Percentiles rank a stretch among this genome's conserved stretches.
These are phyloP conservation scores for Aureobasidium sp. DNA, from an alignment of 2,329 filamentous ascomycete species.

Conservation along the genomic window DNA sequence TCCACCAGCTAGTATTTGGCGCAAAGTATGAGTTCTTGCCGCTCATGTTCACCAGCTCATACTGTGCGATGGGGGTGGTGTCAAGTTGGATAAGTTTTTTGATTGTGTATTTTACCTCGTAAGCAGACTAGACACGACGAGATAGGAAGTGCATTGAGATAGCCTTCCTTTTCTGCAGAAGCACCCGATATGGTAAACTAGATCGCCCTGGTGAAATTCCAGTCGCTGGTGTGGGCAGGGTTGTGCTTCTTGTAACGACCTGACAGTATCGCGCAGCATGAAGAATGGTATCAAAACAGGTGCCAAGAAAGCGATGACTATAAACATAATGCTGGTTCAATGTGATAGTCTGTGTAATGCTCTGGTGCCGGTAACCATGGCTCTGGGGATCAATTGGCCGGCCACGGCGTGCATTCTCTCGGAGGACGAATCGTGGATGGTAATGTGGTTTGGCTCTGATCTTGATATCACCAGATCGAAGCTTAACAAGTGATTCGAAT, in stretches of 20 bases:
- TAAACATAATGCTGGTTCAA: not conserved
- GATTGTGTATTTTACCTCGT: conserved; percentile 68
- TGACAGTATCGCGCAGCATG: not conserved
- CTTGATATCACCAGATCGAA: not conserved
- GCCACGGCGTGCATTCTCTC: not conserved
- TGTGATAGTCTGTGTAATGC: not conserved
- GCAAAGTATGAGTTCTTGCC: conserved; percentile 80
- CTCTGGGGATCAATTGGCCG: not conserved
- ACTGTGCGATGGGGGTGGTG: conserved; percentile 87
- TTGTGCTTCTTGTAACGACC: not conserved
- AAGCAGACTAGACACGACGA: not conserved
- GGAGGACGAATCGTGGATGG: not conserved
- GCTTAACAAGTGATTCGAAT: not conserved
- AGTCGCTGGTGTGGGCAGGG: not conserved
- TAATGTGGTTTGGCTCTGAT: not conserved
- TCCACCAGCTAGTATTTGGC: conserved; percentile 79
- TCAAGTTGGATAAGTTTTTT: conserved; percentile 93
- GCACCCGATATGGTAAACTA: too few species aligned
- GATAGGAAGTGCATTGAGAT: not conserved
- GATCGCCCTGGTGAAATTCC: not conserved
- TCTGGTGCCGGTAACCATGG: not conserved
- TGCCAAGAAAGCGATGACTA: not conserved
- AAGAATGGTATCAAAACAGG: not conserved
- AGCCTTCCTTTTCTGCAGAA: too few species aligned
- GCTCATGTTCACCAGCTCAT: conserved; percentile 94